These are phyloP conservation scores for Apiospora arundinis DNA, from an alignment of 2,329 filamentous ascomycete genomes.

Conservation along the genomic window DNA sequence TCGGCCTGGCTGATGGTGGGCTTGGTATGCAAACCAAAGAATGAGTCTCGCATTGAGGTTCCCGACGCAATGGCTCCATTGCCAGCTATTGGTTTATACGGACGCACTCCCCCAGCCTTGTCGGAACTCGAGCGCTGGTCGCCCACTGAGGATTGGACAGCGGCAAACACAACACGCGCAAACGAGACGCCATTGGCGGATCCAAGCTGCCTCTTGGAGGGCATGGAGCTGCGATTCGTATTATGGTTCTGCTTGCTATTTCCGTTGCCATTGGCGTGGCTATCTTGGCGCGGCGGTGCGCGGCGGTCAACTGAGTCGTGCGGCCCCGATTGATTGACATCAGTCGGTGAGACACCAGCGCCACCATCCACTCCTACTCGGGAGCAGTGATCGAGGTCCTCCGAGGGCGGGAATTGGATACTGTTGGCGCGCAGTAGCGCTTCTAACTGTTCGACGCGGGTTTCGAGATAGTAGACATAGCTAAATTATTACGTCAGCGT, in stretches of 20 bases:
- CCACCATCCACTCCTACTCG: conserved; percentile 49
- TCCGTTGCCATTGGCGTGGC: conserved; percentile 43
- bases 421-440: conserved; percentile 71
- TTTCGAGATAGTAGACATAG: conserved; percentile 95
- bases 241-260: conserved; percentile 60
- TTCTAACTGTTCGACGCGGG: conserved; percentile 83
- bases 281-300: conserved; percentile 37
- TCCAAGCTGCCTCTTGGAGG: conserved; percentile 81
- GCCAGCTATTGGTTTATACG: conserved; percentile 60
- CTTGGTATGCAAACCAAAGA: conserved; percentile 94
- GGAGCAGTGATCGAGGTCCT: conserved; percentile 70
- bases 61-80: conserved; percentile 57
- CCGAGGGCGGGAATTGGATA: conserved; percentile 74
- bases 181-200: conserved; percentile 93
- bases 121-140: conserved; percentile 72
- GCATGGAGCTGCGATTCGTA: conserved; percentile 53
- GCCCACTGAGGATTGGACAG: conserved; percentile 76
- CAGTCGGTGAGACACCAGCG: conserved; percentile 42
- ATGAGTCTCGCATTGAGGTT: conserved; percentile 91
- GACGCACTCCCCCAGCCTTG: conserved; percentile 61
- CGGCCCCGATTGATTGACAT: conserved; percentile 40
- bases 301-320: conserved; percentile 42
- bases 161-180: conserved; percentile 90
- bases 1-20: conserved; percentile 84
- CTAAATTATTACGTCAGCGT: conserved; percentile 46